phyloP scores from a whole-genome alignment of 495 filamentous ascomycete genomes.

The Daldinia concentrica region DNA sequence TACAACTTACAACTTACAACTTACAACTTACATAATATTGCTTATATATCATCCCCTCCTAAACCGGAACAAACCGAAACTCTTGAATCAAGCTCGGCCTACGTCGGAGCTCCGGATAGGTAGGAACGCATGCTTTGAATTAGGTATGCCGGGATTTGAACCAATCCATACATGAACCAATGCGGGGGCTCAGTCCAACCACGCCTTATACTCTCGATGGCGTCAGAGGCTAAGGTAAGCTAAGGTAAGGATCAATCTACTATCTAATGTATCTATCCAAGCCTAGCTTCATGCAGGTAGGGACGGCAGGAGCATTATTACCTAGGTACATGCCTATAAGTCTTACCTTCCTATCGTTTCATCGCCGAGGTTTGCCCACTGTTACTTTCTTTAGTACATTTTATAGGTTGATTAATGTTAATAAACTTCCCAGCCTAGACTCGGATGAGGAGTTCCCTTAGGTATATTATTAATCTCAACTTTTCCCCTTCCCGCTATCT shows the following conservation, averaged over 20 bases:
- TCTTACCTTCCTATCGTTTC: neutral
- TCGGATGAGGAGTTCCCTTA: neutral
- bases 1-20: too few relatives aligned
- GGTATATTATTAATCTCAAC: constrained; percentile 26
- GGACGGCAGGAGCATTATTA: neutral
- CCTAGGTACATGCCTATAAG: neutral
- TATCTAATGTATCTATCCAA: neutral
- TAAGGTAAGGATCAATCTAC: constrained; percentile 14
- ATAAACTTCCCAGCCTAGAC: neutral
- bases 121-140: neutral
- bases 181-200: constrained; percentile 25
- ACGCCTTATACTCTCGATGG: constrained; percentile 33
- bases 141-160: constrained; percentile 9
- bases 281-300: constrained; percentile 1
- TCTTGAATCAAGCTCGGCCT: constrained; percentile 19
- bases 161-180: constrained; percentile 30
- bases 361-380: neutral
- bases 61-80: constrained; percentile 37
- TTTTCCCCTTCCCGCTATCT: neutral
- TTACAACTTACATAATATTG: neutral
- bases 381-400: neutral
- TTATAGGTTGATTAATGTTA: too few relatives aligned
- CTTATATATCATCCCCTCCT: constrained; percentile 14
- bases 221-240: constrained; percentile 39
- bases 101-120: constrained; percentile 27